Conservation (phyloP, 768 basidiomycete species). For the Suillus clintonianus region DNA sequence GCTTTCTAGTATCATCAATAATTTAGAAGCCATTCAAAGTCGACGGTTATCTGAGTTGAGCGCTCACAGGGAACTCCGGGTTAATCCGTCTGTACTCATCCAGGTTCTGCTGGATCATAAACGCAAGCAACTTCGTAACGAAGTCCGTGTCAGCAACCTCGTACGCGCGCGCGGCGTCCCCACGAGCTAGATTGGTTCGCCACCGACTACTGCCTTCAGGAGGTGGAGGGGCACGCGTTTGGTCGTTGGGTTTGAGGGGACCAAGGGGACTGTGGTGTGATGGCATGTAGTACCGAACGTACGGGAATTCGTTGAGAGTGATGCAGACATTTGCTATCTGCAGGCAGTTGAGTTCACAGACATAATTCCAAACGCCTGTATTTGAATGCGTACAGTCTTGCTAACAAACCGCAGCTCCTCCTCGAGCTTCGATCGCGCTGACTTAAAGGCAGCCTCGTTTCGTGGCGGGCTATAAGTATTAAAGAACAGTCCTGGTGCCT, state of each 20-base stretch:
- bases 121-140: constrained; percentile 79
- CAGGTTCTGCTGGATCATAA: constrained; percentile 78
- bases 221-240: constrained; percentile 68
- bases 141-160: constrained; percentile 77
- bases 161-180: constrained; percentile 64
- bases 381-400: constrained; percentile 53
- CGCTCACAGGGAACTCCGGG: constrained; percentile 82
- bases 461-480: constrained; percentile 86
- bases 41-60: background rate
- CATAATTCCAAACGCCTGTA: background rate
- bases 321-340: constrained; percentile 90
- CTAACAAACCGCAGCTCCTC: constrained; percentile 81
- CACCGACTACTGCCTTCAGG: constrained; percentile 66
- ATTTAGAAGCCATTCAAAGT: constrained; percentile 1
- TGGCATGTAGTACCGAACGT: constrained; percentile 90
- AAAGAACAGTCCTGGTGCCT: constrained; percentile 81
- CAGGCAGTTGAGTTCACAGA: background rate
- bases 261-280: constrained; percentile 82
- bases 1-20: constrained; percentile 43
- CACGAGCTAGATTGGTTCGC: constrained; percentile 81
- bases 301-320: constrained; percentile 88
- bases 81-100: constrained; percentile 88
- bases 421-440: constrained; percentile 74
- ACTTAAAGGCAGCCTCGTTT: constrained; percentile 62
- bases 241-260: constrained; percentile 67